Conservation (phyloP, 192 early-diverging fungal genomes). For the Backusella luteola region DNA sequence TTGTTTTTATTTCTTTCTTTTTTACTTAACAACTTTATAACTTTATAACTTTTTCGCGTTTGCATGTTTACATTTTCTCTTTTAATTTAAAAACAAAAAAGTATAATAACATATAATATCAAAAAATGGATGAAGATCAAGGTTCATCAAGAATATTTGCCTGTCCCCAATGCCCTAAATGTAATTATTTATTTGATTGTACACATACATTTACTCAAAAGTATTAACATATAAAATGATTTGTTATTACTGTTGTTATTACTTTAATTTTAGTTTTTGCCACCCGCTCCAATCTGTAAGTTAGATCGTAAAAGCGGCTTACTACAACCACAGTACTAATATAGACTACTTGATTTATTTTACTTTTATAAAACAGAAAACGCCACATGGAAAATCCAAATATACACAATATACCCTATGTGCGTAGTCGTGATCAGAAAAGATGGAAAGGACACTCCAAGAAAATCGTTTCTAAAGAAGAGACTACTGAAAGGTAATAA, state of each 20-base stretch:
- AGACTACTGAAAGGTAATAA: constrained; percentile 43
- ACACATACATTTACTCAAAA: background rate
- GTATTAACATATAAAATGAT: background rate
- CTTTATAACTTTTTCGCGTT: background rate
- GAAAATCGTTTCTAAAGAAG: constrained; percentile 51
- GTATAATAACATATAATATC: background rate
- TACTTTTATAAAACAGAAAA: constrained; percentile 27
- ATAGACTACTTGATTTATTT: background rate
- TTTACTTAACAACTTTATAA: background rate
- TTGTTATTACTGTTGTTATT: background rate
- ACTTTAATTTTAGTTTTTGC: constrained; percentile 29
- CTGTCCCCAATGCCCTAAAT: constrained; percentile 38
- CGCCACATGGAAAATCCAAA: constrained; percentile 52
- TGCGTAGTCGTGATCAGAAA: constrained; percentile 50
- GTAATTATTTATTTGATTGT: constrained; percentile 20
- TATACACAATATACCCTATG: constrained; percentile 54
- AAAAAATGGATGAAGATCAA: constrained; percentile 16
- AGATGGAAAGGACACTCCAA: constrained; percentile 54
- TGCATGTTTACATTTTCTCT: background rate
- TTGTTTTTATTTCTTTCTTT: background rate
- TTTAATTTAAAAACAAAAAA: background rate
- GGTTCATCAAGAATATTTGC: constrained; percentile 19
- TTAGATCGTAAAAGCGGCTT: background rate
- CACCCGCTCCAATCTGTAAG: constrained; percentile 38
- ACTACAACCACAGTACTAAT: background rate